Percentiles rank a stretch among this genome's conserved stretches.
Conservation (phyloP, 129 eudicot genomes). For the Artemisia tridentata region DNA sequence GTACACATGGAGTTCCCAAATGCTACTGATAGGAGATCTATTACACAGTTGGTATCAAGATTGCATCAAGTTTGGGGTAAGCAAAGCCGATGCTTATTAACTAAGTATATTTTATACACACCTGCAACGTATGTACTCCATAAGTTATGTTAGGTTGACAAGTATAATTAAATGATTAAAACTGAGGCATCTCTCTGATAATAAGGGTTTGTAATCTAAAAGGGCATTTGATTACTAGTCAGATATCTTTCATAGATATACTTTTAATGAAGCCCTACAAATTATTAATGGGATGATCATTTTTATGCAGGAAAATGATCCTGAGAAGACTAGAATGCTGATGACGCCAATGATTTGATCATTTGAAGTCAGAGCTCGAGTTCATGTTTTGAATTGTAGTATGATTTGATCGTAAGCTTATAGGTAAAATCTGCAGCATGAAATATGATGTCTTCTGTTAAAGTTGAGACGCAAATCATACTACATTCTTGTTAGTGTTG, state of each 20-base stretch:
- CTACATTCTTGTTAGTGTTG: too few relatives aligned
- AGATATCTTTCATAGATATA: not conserved
- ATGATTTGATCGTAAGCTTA: conserved; percentile 5
- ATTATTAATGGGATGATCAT: not conserved
- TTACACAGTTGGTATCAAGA: conserved; percentile 45
- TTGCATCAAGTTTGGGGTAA: conserved; percentile 78
- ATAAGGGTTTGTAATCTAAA: not conserved
- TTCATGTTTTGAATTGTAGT: conserved; percentile 19
- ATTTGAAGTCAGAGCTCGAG: conserved; percentile 14
- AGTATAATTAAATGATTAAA: not conserved
- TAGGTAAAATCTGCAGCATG: conserved; percentile 3
- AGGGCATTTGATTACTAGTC: conserved; percentile 5
- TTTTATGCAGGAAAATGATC: conserved; percentile 43
- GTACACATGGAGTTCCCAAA: conserved; percentile 43
- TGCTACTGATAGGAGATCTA: conserved; percentile 54
- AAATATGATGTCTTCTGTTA: conserved; percentile 17
- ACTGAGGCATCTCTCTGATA: not conserved
- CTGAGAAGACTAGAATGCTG: conserved; percentile 15
- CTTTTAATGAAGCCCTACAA: not conserved
- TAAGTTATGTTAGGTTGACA: not conserved
- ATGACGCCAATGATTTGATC: conserved; percentile 1
- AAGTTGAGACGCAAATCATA: conserved; percentile 2
- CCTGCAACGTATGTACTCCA: not conserved
- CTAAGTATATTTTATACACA: not conserved
- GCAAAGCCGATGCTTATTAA: conserved; percentile 8